Base-by-base conservation (phyloP, 2,329 filamentous ascomycete genomes). In the Nemania abortiva region DNA sequence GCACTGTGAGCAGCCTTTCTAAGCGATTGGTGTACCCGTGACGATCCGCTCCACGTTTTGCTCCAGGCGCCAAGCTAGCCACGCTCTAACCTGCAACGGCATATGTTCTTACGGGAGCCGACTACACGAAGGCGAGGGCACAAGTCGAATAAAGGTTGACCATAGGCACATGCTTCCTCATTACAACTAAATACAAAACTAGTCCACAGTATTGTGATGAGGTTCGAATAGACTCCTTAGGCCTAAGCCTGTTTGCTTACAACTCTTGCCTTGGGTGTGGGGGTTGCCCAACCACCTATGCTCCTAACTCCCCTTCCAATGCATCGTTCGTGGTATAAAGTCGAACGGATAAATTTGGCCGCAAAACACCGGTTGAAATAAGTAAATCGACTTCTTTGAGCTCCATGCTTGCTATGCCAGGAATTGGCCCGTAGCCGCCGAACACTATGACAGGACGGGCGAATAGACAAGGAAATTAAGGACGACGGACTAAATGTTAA, bases 251-350 rank as follows among this genome's bases (percentile, higher is more conserved):
- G 24, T 49, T 50, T 56, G 34, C 52, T 42, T 37, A 63, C n/a
- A 59, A 61, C 24, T 59, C 34, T 39, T 15, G 20, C 22, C 54
- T 34, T 57, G 27, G 49, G 42, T 69, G 57, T 55, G 56, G 54
- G 63, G 49, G 31, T 50, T 52, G 63, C 54, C 47, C 47, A 42
- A 37, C 34, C 34, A 37, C 37, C 29, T 47, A 66, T 68, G 66
- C 57, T 56, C 63, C 66, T 13, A 62, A 68, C 60, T 68, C 63
- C 63, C 59, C 58, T 68, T 65, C 62, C 55, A 57, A 69, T 74
- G 69, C 66, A 70, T 72, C 65, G 37, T 72, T 72, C 65, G 66
- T 71, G 59, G 63, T 52, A 54, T 67, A 42, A 67, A 57, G 55
- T 37, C 29, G 37, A 50, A 70, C 69, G 71, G 55, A 63, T 55